A percentile compares a stretch with the other conserved stretches of the same genome.
Evolutionary conservation across 768 basidiomycete genomes (phyloP).

Genomic region (Boletales sp.): DNA sequence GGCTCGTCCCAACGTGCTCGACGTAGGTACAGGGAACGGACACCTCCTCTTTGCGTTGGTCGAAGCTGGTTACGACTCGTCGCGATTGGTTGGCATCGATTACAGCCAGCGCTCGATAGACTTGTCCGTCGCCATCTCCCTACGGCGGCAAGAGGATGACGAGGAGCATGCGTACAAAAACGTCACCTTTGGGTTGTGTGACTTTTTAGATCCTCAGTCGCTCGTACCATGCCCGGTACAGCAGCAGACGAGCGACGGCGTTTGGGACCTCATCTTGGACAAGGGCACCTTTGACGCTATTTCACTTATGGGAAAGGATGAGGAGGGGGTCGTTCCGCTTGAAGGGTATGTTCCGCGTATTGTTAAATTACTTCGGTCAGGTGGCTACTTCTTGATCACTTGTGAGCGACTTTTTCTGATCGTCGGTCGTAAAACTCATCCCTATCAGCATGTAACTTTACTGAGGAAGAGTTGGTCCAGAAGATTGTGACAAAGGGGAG

Average conservation of each 20-base stretch:
- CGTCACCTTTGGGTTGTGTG: conserved; percentile 55
- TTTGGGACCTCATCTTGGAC: conserved; percentile 77
- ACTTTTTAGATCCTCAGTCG: conserved; percentile 62
- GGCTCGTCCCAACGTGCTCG: conserved; percentile 53
- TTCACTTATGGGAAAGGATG: conserved; percentile 62
- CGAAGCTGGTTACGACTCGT: conserved; percentile 59
- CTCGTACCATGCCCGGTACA: conserved; percentile 20
- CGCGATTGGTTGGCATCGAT: conserved; percentile 62
- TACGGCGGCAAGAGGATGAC: conserved; percentile 28
- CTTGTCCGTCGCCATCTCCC: conserved; percentile 57
- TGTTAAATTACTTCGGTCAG: conserved; percentile 54
- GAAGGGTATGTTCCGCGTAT: conserved; percentile 60
- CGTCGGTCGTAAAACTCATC: background rate
- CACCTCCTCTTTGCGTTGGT: conserved; percentile 66
- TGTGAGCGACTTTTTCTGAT: conserved; percentile 45
- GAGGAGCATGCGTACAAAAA: background rate
- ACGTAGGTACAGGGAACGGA: conserved; percentile 82
- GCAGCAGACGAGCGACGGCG: conserved; percentile 3
- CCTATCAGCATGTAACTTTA: conserved; percentile 74
- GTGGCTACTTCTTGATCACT: conserved; percentile 74
- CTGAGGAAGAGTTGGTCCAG: conserved; percentile 64
- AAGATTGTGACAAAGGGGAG: conserved; percentile 48
- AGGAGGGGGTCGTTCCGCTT: conserved; percentile 48
- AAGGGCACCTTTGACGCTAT: conserved; percentile 92
- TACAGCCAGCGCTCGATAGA: conserved; percentile 72